Conservation (phyloP, 441 rosid species). For the Gossypium davidsonii region DNA sequence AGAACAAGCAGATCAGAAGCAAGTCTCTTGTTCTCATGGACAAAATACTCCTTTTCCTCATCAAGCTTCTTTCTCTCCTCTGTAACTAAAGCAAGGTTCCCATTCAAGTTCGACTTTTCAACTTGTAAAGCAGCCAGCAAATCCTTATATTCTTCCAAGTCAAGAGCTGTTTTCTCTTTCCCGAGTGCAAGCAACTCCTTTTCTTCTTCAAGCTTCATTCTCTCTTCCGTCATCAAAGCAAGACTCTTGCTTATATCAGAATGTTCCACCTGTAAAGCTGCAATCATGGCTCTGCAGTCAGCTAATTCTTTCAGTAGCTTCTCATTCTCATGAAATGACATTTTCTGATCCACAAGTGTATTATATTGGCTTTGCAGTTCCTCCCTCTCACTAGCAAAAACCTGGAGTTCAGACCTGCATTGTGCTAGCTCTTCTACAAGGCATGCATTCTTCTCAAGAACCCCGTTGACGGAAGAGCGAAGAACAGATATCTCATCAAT, state of each 20-base stretch:
- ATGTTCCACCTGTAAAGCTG: slow-evolving; percentile 51
- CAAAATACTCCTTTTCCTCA: slow-evolving; percentile 40
- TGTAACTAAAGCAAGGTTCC: slow-evolving; percentile 32
- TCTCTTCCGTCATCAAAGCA: slow-evolving; percentile 36
- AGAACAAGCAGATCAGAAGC: slow-evolving; percentile 50
- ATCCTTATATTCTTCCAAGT: slow-evolving; percentile 36
- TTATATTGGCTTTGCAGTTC: slow-evolving; percentile 49
- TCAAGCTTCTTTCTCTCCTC: slow-evolving; percentile 46
- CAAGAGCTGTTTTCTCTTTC: slow-evolving; percentile 31
- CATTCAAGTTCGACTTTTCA: slow-evolving; percentile 40
- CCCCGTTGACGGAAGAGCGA: slow-evolving; percentile 39
- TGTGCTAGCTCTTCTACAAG: slow-evolving; percentile 59
- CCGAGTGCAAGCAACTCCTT: slow-evolving; percentile 42
- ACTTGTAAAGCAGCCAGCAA: slow-evolving; percentile 34
- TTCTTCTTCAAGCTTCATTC: slow-evolving; percentile 53
- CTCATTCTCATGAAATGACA: slow-evolving; percentile 42
- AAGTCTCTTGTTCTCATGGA: slow-evolving; percentile 50
- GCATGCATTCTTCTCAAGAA: slow-evolving; percentile 34
- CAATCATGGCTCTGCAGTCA: slow-evolving; percentile 45
- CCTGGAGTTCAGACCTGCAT: slow-evolving; percentile 63
- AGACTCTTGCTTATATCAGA: slow-evolving; percentile 37
- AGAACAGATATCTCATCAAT: slow-evolving; percentile 51
- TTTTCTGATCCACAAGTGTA: slow-evolving; percentile 46
- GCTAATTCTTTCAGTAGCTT: slow-evolving; percentile 51
- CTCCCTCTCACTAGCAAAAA: slow-evolving; percentile 40